Conservation (phyloP, 1,284 basidiomycete genomes). For the Trichosporon asahii region DNA sequence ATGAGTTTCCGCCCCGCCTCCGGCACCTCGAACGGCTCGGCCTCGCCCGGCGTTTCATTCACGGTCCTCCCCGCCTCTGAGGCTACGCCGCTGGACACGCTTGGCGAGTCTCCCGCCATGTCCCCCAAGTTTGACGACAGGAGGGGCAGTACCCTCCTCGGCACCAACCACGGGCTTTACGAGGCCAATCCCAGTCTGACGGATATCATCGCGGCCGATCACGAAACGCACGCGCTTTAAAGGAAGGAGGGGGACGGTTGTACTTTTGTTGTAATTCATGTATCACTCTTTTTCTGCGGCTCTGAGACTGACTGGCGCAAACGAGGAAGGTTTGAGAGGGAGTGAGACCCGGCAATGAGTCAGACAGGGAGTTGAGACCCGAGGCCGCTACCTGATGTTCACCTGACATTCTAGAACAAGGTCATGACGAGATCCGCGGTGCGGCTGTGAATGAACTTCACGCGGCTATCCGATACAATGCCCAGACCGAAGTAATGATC, state of each 20-base stretch:
- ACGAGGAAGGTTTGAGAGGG: not conserved
- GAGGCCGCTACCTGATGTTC: too few species aligned
- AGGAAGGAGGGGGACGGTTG: not conserved
- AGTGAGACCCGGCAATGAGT: not conserved
- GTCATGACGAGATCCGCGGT: too few species aligned
- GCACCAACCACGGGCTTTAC: not conserved
- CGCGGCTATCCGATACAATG: too few species aligned
- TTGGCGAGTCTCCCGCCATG: not conserved
- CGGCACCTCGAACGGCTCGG: not conserved
- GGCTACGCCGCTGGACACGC: not conserved
- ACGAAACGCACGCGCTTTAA: not conserved
- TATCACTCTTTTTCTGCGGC: not conserved
- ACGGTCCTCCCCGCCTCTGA: not conserved
- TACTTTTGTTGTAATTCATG: not conserved
- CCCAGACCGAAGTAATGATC: too few species aligned
- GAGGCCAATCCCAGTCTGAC: constrained; percentile 2
- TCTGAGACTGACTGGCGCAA: not conserved
- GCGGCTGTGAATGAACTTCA: too few species aligned
- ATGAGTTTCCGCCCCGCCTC: not conserved
- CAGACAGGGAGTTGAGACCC: too few species aligned
- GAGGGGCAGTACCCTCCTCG: not conserved
- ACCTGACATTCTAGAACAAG: too few species aligned
- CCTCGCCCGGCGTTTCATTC: not conserved
- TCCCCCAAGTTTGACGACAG: not conserved
- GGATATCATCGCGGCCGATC: not conserved